Evolutionary conservation across 345 rosid genomes (phyloP).

Genomic region (Murraya paniculata): DNA sequence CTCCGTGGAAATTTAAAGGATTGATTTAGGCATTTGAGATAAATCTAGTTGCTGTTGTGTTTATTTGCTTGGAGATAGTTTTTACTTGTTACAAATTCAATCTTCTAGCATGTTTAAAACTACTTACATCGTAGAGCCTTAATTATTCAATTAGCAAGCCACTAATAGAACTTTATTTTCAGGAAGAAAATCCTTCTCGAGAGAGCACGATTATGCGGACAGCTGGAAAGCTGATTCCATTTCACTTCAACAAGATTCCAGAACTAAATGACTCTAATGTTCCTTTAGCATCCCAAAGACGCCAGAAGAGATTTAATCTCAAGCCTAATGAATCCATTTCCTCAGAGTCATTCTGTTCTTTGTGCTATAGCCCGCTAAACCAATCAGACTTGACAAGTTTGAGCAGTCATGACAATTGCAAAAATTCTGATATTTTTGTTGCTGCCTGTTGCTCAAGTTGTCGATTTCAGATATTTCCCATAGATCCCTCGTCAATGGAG

Average conservation of each 20-base stretch:
- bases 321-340: slow-evolving; percentile 61
- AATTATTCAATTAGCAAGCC: not conserved
- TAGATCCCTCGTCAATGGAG: slow-evolving; percentile 52
- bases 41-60: not conserved
- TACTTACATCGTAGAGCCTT: not conserved
- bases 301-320: slow-evolving; percentile 65
- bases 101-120: not conserved
- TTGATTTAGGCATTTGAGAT: not conserved
- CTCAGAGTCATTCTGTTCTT: slow-evolving; percentile 71
- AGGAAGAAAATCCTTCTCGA: slow-evolving; percentile 91
- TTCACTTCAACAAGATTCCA: slow-evolving; percentile 77
- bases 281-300: slow-evolving; percentile 79
- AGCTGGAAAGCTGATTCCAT: slow-evolving; percentile 91
- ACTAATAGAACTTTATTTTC: slow-evolving; percentile 24
- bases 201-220: slow-evolving; percentile 86
- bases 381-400: slow-evolving; percentile 37
- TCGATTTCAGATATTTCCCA: slow-evolving; percentile 83
- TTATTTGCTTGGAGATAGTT: not conserved
- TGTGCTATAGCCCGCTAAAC: slow-evolving; percentile 68
- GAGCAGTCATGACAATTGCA: slow-evolving; percentile 16
- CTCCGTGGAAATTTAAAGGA: not conserved
- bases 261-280: slow-evolving; percentile 60
- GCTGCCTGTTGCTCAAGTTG: slow-evolving; percentile 80
- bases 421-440: slow-evolving; percentile 32
- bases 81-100: not conserved